phyloP scores from a whole-genome alignment of 2,329 filamentous ascomycete genomes.

The Fulvia fulva region DNA sequence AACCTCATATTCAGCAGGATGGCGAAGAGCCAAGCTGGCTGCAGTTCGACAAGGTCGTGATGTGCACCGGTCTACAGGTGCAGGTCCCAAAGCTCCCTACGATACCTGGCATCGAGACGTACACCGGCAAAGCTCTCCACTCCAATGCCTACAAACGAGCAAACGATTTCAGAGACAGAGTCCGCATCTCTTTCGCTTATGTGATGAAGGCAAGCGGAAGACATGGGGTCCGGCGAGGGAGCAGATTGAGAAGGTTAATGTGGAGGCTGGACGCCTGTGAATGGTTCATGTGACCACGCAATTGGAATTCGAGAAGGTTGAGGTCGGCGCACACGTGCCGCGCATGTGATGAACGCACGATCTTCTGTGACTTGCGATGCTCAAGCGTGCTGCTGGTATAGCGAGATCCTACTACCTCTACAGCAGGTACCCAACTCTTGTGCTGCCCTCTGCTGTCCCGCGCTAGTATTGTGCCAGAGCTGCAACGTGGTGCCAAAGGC shows the following conservation, averaged over 20 bases:
- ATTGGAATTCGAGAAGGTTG: too few relatives aligned
- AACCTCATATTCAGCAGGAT: background rate
- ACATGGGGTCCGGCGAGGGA: slow-evolving; percentile 3
- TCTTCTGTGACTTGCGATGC: too few relatives aligned
- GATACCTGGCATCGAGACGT: slow-evolving; percentile 3
- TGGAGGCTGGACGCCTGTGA: background rate
- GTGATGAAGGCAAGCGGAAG: slow-evolving; percentile 8
- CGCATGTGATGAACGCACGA: too few relatives aligned
- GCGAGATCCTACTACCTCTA: too few relatives aligned
- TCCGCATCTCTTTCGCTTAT: slow-evolving; percentile 10
- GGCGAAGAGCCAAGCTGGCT: background rate
- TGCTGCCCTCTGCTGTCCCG: too few relatives aligned
- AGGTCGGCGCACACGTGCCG: too few relatives aligned
- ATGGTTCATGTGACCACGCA: too few relatives aligned
- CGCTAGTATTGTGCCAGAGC: too few relatives aligned
- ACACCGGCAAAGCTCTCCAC: slow-evolving; percentile 6
- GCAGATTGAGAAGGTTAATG: background rate
- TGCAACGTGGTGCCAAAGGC: too few relatives aligned
- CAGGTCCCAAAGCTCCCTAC: slow-evolving; percentile 1
- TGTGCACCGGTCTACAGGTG: slow-evolving; percentile 5
- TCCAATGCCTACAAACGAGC: slow-evolving; percentile 8
- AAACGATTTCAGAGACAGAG: slow-evolving; percentile 2
- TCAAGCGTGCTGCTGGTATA: too few relatives aligned
- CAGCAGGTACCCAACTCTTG: too few relatives aligned
- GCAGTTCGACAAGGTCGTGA: slow-evolving; percentile 8